Percentiles rank a stretch among this genome's conserved stretches.
These are phyloP conservation scores for Odontarrhena argentea DNA, from an alignment of 345 rosid species.

Conservation along the genomic window DNA sequence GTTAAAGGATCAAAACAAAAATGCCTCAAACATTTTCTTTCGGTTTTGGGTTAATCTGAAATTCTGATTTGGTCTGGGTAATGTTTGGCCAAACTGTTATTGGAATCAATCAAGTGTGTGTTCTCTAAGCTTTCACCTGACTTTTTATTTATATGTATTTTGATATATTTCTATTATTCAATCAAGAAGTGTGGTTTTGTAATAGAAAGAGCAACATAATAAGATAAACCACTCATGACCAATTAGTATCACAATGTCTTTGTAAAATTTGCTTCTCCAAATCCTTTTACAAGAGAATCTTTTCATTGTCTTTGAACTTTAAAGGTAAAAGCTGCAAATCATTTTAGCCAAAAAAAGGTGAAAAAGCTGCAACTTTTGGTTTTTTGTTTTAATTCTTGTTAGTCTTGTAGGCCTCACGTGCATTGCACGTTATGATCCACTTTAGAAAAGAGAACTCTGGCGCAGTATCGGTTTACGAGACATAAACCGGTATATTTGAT, in stretches of 20 bases:
- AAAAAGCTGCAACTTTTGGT: neutral
- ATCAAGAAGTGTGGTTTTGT: too few species aligned
- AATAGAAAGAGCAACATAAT: too few species aligned
- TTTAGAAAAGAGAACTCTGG: neutral
- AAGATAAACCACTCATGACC: too few species aligned
- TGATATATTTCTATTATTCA: too few species aligned
- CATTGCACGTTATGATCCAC: slow-evolving; percentile 17
- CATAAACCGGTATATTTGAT: neutral
- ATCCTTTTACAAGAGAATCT: slow-evolving; percentile 4
- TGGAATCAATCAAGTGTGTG: neutral
- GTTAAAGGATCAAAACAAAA: neutral
- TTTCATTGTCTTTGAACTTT: neutral
- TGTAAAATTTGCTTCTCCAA: neutral
- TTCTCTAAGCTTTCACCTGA: neutral
- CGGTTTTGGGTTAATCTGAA: slow-evolving; percentile 7
- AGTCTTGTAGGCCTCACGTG: slow-evolving; percentile 6
- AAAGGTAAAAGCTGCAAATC: slow-evolving; percentile 6
- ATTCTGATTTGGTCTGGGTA: slow-evolving; percentile 11
- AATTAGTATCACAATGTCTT: too few species aligned
- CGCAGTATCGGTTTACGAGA: neutral
- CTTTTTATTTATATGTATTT: neutral
- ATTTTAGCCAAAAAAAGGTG: too few species aligned
- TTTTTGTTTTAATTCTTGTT: neutral
- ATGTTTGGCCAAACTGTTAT: slow-evolving; percentile 1
- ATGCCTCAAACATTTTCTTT: neutral